Base-by-base conservation (phyloP, 2,329 filamentous ascomycete species). In the Exophiala mesophila region DNA sequence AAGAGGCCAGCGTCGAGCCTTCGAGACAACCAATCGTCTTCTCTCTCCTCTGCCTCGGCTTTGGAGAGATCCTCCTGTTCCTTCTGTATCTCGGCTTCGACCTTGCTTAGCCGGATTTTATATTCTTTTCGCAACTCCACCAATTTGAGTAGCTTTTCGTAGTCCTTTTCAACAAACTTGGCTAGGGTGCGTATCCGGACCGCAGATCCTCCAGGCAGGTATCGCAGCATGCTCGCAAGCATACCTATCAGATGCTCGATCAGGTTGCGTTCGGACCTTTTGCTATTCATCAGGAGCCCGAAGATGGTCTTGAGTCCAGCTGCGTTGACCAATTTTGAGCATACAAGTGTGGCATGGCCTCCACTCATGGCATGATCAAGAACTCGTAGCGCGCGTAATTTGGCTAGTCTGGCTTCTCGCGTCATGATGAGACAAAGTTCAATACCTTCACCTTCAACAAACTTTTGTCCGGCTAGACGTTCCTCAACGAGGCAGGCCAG, bases 141-240 rank as follows among this genome's bases (percentile, higher is more conserved):
- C 3, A 97, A 70, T 59, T 82, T 86, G 4, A 61, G 68, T 26
- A 88, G 78, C 70, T 97, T 97, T 54, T 77, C 87, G 61, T 94
- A 95, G 52, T 95, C 82, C 60, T 88, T 94, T 63, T 98, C 92
- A 13, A 95, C 84, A 57, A 97, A 97, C 59, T 98, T 98, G 35
- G 89, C 90, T 3, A 97, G 74, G 1, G 83, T 77, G 3, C 92
- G 79, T 55, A 97, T 94, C 4, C 92, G 78, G 21, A 82, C 74
- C 0, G 86, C 73, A 1, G 86, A 88, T 21, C 87, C 79, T 12
- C 80, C 85, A 0, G 89, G 88, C 1, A 98, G 65, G 3, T 82
- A 73, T 17, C 88, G 82, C 1, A 98, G 72, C 61, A 98, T 75
- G 0, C 85, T 86, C 1, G 85, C 78, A 50, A 97, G 88, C 7